A percentile compares a stretch with the other conserved stretches of the same genome.
Evolutionary conservation across 441 rosid genomes (phyloP).

Genomic region (Gossypium gossypioides): DNA sequence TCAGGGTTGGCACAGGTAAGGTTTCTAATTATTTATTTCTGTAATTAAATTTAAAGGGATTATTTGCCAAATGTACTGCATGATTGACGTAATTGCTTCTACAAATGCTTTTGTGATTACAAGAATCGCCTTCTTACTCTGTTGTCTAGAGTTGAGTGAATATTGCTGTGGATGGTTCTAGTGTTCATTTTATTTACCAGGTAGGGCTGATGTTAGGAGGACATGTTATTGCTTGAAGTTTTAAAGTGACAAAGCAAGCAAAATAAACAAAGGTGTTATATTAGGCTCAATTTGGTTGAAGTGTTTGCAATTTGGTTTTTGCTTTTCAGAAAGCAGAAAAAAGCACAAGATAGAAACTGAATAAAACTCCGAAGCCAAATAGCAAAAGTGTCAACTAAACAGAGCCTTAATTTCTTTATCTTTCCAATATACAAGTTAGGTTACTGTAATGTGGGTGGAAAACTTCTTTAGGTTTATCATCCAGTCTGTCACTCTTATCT

Average conservation of each 20-base stretch:
- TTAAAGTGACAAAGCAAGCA: not conserved
- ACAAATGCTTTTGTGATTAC: not conserved
- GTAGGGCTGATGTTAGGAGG: not conserved
- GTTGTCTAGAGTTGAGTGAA: not conserved
- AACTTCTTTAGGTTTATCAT: not conserved
- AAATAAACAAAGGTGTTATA: not conserved
- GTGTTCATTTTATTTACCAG: not conserved
- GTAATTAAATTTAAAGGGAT: not conserved
- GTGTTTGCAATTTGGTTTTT: not conserved
- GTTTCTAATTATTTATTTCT: not conserved
- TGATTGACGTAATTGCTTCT: not conserved
- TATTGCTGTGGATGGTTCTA: not conserved
- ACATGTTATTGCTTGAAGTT: not conserved
- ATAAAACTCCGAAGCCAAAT: not conserved
- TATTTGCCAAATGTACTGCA: not conserved
- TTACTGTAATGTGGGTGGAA: not conserved
- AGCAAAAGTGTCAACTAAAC: not conserved
- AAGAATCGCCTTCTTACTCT: not conserved
- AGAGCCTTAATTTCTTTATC: not conserved
- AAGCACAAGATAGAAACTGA: not conserved
- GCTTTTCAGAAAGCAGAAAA: not conserved
- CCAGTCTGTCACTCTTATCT: not conserved
- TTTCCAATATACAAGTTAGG: not conserved
- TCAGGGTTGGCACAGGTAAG: constrained; percentile 88
- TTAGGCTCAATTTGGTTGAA: not conserved